These are phyloP conservation scores for Auricularia auricula-judae DNA, from an alignment of 768 basidiomycete genomes.

Conservation along the genomic window DNA sequence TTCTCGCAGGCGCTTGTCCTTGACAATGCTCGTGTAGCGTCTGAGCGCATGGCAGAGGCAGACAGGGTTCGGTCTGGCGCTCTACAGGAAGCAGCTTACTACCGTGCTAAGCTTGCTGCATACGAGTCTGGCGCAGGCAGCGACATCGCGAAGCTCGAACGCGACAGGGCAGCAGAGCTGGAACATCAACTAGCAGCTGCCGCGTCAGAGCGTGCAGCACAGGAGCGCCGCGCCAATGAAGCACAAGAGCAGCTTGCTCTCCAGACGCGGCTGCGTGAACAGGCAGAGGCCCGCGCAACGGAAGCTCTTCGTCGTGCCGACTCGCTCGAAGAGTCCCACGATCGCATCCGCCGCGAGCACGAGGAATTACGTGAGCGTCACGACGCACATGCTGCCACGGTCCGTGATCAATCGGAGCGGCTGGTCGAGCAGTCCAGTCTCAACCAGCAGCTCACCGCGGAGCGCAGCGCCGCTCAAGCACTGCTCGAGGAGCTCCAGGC, in stretches of 20 bases:
- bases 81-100: conserved; percentile 89
- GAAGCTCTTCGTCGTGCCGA: conserved; percentile 73
- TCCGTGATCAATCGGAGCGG: conserved; percentile 69
- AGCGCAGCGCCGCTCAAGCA: conserved; percentile 47
- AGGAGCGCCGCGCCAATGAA: conserved; percentile 64
- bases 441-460: conserved; percentile 70
- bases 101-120: conserved; percentile 87
- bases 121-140: conserved; percentile 57
- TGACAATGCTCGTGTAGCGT: conserved; percentile 65
- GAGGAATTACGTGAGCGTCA: conserved; percentile 59
- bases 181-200: conserved; percentile 58
- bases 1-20: conserved; percentile 49
- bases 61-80: conserved; percentile 70
- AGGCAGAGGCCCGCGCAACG: conserved; percentile 65
- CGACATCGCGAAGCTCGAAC: conserved; percentile 63
- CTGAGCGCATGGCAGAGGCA: conserved; percentile 68
- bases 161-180: conserved; percentile 63
- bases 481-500: conserved; percentile 63
- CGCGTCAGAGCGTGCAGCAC: conserved; percentile 48
- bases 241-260: conserved; percentile 61
- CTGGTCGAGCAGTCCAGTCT: conserved; percentile 63
- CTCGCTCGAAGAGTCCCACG: conserved; percentile 55
- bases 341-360: conserved; percentile 50
- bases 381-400: conserved; percentile 43
- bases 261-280: conserved; percentile 66